Percentiles rank a stretch among this genome's conserved stretches.
These are phyloP conservation scores for Boletus patriciae DNA, from an alignment of 768 basidiomycete species.

Conservation along the genomic window DNA sequence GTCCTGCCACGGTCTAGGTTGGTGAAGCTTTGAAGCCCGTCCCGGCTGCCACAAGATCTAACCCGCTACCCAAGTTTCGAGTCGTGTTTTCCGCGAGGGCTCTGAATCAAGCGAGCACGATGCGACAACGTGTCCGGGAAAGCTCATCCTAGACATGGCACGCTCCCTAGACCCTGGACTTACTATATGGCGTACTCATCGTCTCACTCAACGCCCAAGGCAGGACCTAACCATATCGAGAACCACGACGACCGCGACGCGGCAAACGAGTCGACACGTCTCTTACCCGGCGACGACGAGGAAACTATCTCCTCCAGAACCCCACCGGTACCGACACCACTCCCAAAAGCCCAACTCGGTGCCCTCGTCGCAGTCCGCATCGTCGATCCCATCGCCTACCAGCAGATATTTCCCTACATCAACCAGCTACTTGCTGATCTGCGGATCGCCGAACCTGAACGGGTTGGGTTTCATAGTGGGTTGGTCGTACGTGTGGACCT, in stretches of 20 bases:
- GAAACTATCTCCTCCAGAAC: not conserved
- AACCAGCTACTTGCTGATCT: conserved; percentile 61
- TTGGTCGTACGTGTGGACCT: conserved; percentile 46
- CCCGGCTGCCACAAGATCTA: no score
- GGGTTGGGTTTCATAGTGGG: conserved; percentile 67
- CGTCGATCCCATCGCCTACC: conserved; percentile 59
- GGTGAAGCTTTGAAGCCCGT: no score
- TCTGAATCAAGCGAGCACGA: not conserved
- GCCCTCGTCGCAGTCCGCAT: conserved; percentile 44
- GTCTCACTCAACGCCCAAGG: no score
- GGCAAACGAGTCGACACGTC: conserved; percentile 15
- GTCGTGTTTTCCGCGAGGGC: not conserved
- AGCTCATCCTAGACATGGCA: no score
- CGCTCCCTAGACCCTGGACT: no score
- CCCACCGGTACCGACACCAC: conserved; percentile 18
- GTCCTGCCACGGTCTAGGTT: no score
- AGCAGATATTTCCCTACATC: conserved; percentile 65
- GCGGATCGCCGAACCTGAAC: conserved; percentile 51
- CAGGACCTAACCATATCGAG: not conserved
- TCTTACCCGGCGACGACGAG: conserved; percentile 13
- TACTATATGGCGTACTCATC: no score
- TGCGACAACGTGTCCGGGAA: not conserved
- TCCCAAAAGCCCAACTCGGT: conserved; percentile 48
- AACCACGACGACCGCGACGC: not conserved
- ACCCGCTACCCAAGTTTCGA: not conserved